Base-by-base conservation (phyloP, 345 rosid species). In the Luvunga scandens region DNA sequence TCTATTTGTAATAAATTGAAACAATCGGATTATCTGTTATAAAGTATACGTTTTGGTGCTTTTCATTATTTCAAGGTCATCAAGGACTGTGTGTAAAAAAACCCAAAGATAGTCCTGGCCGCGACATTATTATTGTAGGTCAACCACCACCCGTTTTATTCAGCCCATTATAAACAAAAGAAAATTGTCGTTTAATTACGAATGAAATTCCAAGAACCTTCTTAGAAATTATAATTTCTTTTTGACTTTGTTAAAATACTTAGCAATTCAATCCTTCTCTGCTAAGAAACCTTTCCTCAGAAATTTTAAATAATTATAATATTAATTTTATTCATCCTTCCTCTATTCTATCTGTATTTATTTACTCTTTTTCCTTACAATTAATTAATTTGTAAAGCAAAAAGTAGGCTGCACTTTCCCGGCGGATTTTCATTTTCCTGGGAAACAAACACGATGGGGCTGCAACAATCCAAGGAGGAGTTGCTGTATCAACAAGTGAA, bases 401-500 rank as follows among this genome's bases (percentile, higher is more conserved):
- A 13, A 63, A 6, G 36, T 14, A 30, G 30, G 19, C 6, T 24
- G 57, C 57, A 53, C 18, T 53, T 75, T 31, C 67, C 9, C 57
- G 21, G 69, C 42, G 30, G 56, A 61, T 73, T 61, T 74, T 62
- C 59, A 61, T 73, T 61, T 74, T 62, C 69, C 25, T 42, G 25
- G 48, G 62, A 30, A 45, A 48, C 78, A 31, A 31, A 65, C 71
- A 13, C 12, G 1, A 96, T 96, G 99, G 99, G 99, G 76, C 99
- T 90, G 80, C 93, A 89, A 62, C 98, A 90, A 89, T 94, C 98
- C 56, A 96, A 94, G 86, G 99, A 84, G 36, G 98, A 94, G 82
- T 83, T 94, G 86, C 85, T 96, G 77, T 90, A 79, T 75, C 91
- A 96, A 84, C 95, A 92, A 86, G 98, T 91, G 78, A 89, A 76